These are phyloP conservation scores for Hordeum marinum DNA, from an alignment of 176 grass and related monocot species.

Conservation along the genomic window DNA sequence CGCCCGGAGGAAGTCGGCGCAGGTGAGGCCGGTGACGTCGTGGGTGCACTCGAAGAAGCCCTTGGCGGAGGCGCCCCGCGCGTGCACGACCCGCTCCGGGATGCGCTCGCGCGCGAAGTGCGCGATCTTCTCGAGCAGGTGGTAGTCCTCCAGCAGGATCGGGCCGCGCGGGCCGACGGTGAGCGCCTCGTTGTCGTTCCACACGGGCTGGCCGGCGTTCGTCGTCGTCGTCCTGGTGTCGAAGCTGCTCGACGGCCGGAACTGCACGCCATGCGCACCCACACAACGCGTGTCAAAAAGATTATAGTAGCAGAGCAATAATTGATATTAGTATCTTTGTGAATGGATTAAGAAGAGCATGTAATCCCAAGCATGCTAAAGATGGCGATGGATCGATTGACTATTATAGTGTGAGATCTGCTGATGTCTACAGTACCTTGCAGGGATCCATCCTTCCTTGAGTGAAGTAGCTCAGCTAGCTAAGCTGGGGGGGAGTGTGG, in stretches of 20 bases:
- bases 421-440: neutral
- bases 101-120: slow-evolving; percentile 81
- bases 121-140: slow-evolving; percentile 71
- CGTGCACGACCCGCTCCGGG: slow-evolving; percentile 81
- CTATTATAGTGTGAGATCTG: neutral
- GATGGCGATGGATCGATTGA: no score
- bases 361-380: no score
- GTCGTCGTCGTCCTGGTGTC: slow-evolving; percentile 74
- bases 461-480: neutral
- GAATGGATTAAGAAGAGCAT: neutral
- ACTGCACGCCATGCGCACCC: slow-evolving; percentile 13
- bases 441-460: neutral
- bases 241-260: slow-evolving; percentile 72
- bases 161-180: slow-evolving; percentile 69
- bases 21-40: slow-evolving; percentile 57
- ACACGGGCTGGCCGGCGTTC: slow-evolving; percentile 73
- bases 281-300: neutral
- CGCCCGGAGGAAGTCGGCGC: slow-evolving; percentile 78
- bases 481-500: neutral
- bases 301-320: no score
- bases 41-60: slow-evolving; percentile 91
- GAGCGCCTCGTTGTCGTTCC: slow-evolving; percentile 93
- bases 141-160: slow-evolving; percentile 85
- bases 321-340: no score
- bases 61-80: slow-evolving; percentile 70